Evolutionary conservation across 2,329 filamentous ascomycete genomes (phyloP).

Genomic region (Pleoardoris graminearum): DNA sequence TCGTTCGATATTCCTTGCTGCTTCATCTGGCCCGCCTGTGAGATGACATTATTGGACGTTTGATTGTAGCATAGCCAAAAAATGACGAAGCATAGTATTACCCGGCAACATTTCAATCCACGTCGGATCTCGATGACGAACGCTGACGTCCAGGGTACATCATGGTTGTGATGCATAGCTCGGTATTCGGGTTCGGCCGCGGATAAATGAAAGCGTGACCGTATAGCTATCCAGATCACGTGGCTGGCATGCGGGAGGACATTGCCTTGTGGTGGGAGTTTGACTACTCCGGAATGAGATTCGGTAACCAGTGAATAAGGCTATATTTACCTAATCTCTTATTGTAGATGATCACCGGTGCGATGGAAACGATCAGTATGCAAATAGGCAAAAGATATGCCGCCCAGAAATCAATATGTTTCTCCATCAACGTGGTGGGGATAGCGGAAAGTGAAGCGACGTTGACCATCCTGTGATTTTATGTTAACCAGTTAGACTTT

Average conservation of each 20-base stretch:
- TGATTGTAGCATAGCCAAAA: constrained; percentile 38
- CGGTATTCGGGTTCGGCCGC: constrained; percentile 18
- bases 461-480: too few relatives aligned
- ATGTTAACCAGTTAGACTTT: too few relatives aligned
- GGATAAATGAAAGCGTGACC: constrained; percentile 20
- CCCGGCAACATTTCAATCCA: constrained; percentile 24
- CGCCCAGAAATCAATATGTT: constrained; percentile 68
- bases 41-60: constrained; percentile 36
- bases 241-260: constrained; percentile 15
- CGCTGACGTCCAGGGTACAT: constrained; percentile 21
- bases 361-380: constrained; percentile 64
- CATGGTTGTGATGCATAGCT: too few relatives aligned
- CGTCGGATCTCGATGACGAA: constrained; percentile 27
- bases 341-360: too few relatives aligned
- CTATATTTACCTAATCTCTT: too few relatives aligned
- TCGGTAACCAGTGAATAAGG: too few relatives aligned
- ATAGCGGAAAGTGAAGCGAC: constrained; percentile 64
- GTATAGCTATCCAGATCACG: constrained; percentile 10
- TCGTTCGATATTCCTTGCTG: constrained; percentile 38
- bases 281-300: constrained; percentile 20
- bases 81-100: constrained; percentile 29
- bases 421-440: constrained; percentile 69
- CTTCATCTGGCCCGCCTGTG: constrained; percentile 37
- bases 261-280: constrained; percentile 19
- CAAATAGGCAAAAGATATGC: constrained; percentile 64